These are phyloP conservation scores for Sporothrix variecibatus DNA, from an alignment of 2,329 filamentous ascomycete species.

Conservation along the genomic window DNA sequence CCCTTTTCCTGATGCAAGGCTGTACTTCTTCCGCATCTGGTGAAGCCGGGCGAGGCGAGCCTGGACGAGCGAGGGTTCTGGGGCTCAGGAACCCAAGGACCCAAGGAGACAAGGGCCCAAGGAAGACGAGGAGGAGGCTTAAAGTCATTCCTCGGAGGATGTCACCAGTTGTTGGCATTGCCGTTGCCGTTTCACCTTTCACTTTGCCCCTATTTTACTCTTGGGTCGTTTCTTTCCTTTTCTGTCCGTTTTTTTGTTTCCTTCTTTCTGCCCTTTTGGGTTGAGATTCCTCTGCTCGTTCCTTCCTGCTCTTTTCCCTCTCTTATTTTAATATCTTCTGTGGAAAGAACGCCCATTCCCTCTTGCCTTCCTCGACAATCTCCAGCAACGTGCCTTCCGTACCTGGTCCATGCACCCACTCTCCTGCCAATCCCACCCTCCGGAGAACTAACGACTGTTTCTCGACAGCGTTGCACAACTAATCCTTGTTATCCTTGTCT, in stretches of 20 bases:
- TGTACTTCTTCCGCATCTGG: conserved; percentile 1
- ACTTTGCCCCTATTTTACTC: background rate
- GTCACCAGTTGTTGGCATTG: background rate
- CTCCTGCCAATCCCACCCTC: conserved; percentile 17
- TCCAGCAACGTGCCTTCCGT: background rate
- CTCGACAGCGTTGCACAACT: background rate
- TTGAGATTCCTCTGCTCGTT: background rate
- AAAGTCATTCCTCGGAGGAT: background rate
- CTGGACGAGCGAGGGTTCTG: background rate
- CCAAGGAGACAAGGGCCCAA: too few species aligned
- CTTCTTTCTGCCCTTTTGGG: background rate
- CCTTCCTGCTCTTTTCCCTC: background rate
- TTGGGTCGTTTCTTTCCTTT: background rate
- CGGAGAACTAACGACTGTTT: conserved; percentile 5
- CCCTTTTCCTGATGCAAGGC: conserved; percentile 7
- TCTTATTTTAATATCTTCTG: background rate
- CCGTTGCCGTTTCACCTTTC: background rate
- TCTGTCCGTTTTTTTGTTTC: background rate
- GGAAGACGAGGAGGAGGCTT: too few species aligned
- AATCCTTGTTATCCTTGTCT: background rate
- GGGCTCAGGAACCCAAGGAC: too few species aligned
- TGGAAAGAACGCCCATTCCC: background rate
- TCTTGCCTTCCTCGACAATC: background rate
- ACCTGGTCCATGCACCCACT: conserved; percentile 18
- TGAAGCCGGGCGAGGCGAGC: background rate